Conservation (phyloP, 1,284 basidiomycete species). For the Ceratobasidium papillatum region DNA sequence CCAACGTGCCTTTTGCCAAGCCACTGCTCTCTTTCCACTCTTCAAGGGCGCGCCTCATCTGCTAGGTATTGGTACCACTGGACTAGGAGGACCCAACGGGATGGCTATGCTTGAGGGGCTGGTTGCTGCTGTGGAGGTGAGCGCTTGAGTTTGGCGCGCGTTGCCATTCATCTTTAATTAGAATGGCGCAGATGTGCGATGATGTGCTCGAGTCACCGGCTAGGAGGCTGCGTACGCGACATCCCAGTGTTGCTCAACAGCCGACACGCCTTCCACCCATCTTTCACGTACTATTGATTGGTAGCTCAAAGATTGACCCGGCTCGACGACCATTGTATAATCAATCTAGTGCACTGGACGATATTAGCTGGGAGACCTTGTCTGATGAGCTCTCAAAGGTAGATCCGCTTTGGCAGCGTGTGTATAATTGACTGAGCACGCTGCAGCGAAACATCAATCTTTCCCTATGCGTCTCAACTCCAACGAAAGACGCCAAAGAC, state of each 20-base stretch:
- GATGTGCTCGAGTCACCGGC: constrained; percentile 49
- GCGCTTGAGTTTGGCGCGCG: constrained; percentile 37
- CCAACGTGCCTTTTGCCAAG: constrained; percentile 2
- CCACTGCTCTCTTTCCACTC: constrained; percentile 18
- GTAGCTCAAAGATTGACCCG: constrained; percentile 63
- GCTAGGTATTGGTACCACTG: constrained; percentile 66
- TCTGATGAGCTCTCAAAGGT: constrained; percentile 71
- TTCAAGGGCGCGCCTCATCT: constrained; percentile 20
- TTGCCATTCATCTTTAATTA: constrained; percentile 26
- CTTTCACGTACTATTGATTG: constrained; percentile 69
- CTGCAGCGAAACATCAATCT: constrained; percentile 68
- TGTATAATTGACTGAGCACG: constrained; percentile 10
- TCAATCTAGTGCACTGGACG: constrained; percentile 60
- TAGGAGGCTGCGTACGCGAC: constrained; percentile 41
- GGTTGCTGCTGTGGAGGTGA: constrained; percentile 74
- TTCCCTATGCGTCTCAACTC: constrained; percentile 61
- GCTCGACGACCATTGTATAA: constrained; percentile 67
- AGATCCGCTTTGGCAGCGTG: constrained; percentile 39
- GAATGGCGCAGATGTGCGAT: constrained; percentile 63
- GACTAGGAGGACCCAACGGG: constrained; percentile 60
- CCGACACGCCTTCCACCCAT: constrained; percentile 48
- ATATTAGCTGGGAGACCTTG: constrained; percentile 69
- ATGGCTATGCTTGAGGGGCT: constrained; percentile 76
- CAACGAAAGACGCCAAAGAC: constrained; percentile 60
- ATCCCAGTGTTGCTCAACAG: constrained; percentile 41